phyloP scores from a whole-genome alignment of 306 rosid genomes.

The Inga laurina region DNA sequence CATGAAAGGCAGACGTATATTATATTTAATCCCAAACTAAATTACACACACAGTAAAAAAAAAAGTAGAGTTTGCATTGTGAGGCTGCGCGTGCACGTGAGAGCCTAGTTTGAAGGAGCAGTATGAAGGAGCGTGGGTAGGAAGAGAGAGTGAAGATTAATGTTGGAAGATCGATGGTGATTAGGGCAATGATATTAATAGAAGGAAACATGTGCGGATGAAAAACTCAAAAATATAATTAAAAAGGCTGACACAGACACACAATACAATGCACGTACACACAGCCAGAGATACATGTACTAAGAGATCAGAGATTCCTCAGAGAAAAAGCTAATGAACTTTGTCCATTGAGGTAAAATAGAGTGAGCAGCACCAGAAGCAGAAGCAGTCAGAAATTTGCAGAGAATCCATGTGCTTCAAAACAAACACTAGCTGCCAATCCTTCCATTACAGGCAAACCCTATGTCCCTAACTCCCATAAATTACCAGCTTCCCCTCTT shows the following conservation, averaged over 20 bases:
- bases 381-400: constrained; percentile 33
- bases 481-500: neutral
- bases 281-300: neutral
- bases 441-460: constrained; percentile 26
- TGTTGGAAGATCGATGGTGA: constrained; percentile 32
- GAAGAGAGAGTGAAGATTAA: neutral
- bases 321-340: constrained; percentile 33
- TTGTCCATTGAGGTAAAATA: constrained; percentile 17
- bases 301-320: constrained; percentile 40
- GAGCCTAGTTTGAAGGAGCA: neutral
- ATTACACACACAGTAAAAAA: too few species aligned
- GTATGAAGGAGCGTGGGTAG: neutral
- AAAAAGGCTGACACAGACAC: constrained; percentile 25
- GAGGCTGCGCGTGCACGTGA: neutral
- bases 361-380: neutral
- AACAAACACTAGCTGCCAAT: constrained; percentile 15
- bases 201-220: neutral
- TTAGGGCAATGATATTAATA: constrained; percentile 54
- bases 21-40: neutral
- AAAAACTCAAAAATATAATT: neutral
- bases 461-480: neutral
- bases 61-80: neutral
- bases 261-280: neutral
- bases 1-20: neutral
- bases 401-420: constrained; percentile 40